Base-by-base conservation (phyloP, 129 eudicot species). In the Centaurea solstitialis region DNA sequence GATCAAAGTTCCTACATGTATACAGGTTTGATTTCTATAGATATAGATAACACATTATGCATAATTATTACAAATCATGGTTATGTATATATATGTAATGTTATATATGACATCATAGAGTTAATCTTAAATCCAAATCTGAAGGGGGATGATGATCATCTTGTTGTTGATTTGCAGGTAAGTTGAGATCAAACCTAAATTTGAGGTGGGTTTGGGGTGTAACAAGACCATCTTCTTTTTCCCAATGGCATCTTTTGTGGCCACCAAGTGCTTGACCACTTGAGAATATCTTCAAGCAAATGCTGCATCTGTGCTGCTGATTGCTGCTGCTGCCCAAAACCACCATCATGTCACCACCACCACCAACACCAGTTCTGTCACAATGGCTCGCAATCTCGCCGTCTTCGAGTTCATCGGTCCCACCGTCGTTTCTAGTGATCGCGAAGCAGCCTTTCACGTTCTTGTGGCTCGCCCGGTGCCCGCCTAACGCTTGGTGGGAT, bases 401-500 rank as follows among this genome's bases (percentile, higher is more conserved):
- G 11, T 65, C 65, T 43, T 75, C 66, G 3, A 78, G 77, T 62
- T 74, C 57, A 28, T 75, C 68, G 59, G 73, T 74, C 73, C 81
- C 68, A 40, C 47, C 47, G 3, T 81, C 57, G n/a, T 30, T 74
- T 79, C 81, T 7, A 50, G 83, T 85, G 11, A 88, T 83, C 0
- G 93, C 96, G n/a, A 82, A 91, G 33, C 92, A 91, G 5, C 96
- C 96, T 69, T 91, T 90, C 30, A 91, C 96, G 45, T 88, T 91
- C 85, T 91, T 91, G 82, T 91, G 98, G 72, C 91, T 94, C 1
- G 98, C 98, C 82, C 98, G 84, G 69, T 94, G 98, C 13, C 98
- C 98, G 38, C 98, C 98, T 37, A 94, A 76, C 9, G 98, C 98
- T 88, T 94, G 98, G 81, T 88, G 98, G 1, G 98, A 94, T 68